Evolutionary conservation across 495 filamentous ascomycete genomes (phyloP), one percentile per base, ranked within the genome.

Genomic region (Cetradonia linearis): DNA sequence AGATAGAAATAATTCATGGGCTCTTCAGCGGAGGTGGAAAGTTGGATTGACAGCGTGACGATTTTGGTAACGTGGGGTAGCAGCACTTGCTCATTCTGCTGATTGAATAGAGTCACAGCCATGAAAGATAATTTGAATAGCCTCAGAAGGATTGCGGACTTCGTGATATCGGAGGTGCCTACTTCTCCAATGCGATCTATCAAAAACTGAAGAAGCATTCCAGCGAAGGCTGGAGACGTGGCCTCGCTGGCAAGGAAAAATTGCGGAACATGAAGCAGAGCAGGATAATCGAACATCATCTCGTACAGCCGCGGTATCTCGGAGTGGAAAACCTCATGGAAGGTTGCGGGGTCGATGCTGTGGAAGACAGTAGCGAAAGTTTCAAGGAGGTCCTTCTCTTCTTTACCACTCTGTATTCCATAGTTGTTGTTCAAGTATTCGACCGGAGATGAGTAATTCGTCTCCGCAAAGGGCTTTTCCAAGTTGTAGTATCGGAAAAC

Each of bases 91-190:
- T 99, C 94, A 67, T 99, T 99, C 69, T 96, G 91, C 11, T 81
- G 77, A 0, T 89, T 91, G 70, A 99, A 99, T 11, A 99, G 74
- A 0, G 94, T 97, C 31, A 99, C 94, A 1, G 94, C 94, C 94
- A 99, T 99, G 75, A 99, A 99, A 5, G 91, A 95, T 48, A 99
- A 77, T 74, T 99, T 99, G 78, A 99, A 99, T 55, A 99, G 84
- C 48, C 94, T 83, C 18, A 99, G 77, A 11, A 99, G 76, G 56
- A 97, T 93, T 53, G 91, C 90, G 0, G 92, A 91, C 71, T 89
- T 91, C 60, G 86, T 88, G 53, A 88, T 86, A 69, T 97, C 89
- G 14, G 85, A 85, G 0, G 89, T 94, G 38, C 94, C 94, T 46
- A 99, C 89, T 64, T 97, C 89, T 61, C 93, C 85, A 57, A 99